These are phyloP conservation scores for Corchorus capsularis DNA, from an alignment of 345 rosid species.

Conservation along the genomic window DNA sequence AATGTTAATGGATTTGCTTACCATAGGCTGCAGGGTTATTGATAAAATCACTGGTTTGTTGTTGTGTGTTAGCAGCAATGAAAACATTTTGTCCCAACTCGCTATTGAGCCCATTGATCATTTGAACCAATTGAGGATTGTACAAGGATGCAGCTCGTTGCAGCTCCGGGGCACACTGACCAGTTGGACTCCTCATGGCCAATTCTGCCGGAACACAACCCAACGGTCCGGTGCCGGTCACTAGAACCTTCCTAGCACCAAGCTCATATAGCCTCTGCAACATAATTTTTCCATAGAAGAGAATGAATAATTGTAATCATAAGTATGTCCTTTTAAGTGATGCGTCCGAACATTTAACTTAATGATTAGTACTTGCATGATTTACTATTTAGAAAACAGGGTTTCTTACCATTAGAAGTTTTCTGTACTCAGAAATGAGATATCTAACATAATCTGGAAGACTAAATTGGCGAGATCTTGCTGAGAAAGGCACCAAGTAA, in stretches of 20 bases:
- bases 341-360: no score
- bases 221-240: slow-evolving; percentile 85
- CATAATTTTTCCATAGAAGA: background rate
- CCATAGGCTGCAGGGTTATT: slow-evolving; percentile 61
- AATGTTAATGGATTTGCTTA: slow-evolving; percentile 10
- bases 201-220: slow-evolving; percentile 83
- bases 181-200: slow-evolving; percentile 55
- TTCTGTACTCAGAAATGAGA: slow-evolving; percentile 59
- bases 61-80: slow-evolving; percentile 51
- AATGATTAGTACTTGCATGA: background rate
- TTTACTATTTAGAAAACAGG: background rate
- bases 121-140: slow-evolving; percentile 60
- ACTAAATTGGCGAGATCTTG: slow-evolving; percentile 58
- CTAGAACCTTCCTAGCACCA: slow-evolving; percentile 82
- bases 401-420: slow-evolving; percentile 37
- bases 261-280: slow-evolving; percentile 35
- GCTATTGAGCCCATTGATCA: slow-evolving; percentile 52
- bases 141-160: slow-evolving; percentile 60
- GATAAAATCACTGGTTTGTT: slow-evolving; percentile 54
- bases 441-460: slow-evolving; percentile 49
- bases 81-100: slow-evolving; percentile 48
- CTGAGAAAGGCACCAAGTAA: slow-evolving; percentile 61
- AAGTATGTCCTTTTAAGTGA: no score
- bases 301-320: background rate
- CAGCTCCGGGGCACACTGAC: slow-evolving; percentile 57